Evolutionary conservation across 1,139 yeast genomes (phyloP).

Genomic region (Blastobotrys petasosporus): DNA sequence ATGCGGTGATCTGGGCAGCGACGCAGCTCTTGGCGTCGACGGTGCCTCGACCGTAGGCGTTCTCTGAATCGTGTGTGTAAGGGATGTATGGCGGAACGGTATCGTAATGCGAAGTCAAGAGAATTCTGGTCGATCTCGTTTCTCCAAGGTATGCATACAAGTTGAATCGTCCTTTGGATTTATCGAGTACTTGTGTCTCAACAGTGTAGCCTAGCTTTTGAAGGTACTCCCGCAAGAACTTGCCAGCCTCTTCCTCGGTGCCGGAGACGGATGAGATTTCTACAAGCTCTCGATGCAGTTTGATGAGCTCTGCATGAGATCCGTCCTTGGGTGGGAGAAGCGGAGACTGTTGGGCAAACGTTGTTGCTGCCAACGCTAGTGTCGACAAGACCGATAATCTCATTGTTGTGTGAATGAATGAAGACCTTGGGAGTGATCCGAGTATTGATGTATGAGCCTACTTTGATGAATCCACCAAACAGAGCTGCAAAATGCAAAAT

Average conservation of each 20-base stretch:
- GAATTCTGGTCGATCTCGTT: slow-evolving; percentile 42
- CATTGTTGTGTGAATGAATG: no score
- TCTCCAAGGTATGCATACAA: slow-evolving; percentile 53
- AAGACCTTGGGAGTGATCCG: no score
- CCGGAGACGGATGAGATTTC: slow-evolving; percentile 38
- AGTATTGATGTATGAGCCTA: no score
- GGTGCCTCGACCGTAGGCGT: slow-evolving; percentile 59
- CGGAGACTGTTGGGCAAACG: slow-evolving; percentile 5
- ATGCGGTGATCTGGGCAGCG: slow-evolving; percentile 55
- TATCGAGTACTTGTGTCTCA: slow-evolving; percentile 39
- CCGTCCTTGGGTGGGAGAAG: slow-evolving; percentile 16
- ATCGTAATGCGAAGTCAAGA: slow-evolving; percentile 62
- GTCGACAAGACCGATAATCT: neutral
- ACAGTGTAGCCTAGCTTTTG: slow-evolving; percentile 45
- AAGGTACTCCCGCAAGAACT: slow-evolving; percentile 37
- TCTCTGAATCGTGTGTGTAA: slow-evolving; percentile 45
- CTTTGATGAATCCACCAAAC: no score
- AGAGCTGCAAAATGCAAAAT: no score
- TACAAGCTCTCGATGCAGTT: slow-evolving; percentile 37
- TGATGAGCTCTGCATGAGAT: slow-evolving; percentile 11
- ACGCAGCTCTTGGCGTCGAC: slow-evolving; percentile 67
- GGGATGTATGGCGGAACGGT: slow-evolving; percentile 66
- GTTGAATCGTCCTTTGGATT: slow-evolving; percentile 40
- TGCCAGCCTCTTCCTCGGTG: slow-evolving; percentile 35
- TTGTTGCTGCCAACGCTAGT: neutral